phyloP scores from a whole-genome alignment of 805 yeast genomes.

The Isabelozyma pseudorhagii region DNA sequence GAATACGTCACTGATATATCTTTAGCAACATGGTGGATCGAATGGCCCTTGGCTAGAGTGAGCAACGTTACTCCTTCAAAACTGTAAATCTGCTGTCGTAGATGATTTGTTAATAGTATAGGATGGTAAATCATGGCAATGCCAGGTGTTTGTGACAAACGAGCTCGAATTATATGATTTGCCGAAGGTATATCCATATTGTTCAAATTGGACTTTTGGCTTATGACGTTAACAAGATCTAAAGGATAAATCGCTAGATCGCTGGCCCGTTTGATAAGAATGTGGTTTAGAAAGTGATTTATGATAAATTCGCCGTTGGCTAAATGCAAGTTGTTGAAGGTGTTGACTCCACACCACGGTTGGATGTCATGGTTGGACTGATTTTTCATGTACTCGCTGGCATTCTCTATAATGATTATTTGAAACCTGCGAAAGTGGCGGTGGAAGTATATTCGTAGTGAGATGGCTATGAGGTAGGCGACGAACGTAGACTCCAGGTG shows the following conservation, averaged over 20 bases:
- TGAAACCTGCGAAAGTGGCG: conserved; percentile 6
- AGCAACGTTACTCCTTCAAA: neutral
- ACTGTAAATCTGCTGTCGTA: conserved; percentile 4
- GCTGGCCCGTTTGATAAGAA: neutral
- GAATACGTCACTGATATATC: neutral
- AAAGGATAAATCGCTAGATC: neutral
- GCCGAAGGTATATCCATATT: conserved; percentile 3
- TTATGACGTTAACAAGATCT: neutral
- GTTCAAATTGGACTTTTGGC: neutral
- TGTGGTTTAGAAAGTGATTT: conserved; percentile 2
- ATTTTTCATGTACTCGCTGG: neutral
- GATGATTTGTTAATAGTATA: conserved; percentile 3
- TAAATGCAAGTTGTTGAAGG: conserved; percentile 11
- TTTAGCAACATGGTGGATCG: neutral
- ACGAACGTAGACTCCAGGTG: conserved; percentile 7
- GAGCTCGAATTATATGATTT: conserved; percentile 1
- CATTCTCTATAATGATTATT: conserved; percentile 11
- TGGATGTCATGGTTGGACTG: conserved; percentile 3
- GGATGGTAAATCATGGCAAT: conserved; percentile 18
- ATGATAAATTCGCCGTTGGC: conserved; percentile 4
- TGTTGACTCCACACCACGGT: conserved; percentile 29
- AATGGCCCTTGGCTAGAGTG: neutral
- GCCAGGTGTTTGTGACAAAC: neutral
- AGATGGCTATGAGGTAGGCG: conserved; percentile 14
- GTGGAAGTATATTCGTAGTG: conserved; percentile 9